These are phyloP conservation scores for Ophiosphaerella korrae DNA, from an alignment of 2,329 filamentous ascomycete genomes.

Conservation along the genomic window DNA sequence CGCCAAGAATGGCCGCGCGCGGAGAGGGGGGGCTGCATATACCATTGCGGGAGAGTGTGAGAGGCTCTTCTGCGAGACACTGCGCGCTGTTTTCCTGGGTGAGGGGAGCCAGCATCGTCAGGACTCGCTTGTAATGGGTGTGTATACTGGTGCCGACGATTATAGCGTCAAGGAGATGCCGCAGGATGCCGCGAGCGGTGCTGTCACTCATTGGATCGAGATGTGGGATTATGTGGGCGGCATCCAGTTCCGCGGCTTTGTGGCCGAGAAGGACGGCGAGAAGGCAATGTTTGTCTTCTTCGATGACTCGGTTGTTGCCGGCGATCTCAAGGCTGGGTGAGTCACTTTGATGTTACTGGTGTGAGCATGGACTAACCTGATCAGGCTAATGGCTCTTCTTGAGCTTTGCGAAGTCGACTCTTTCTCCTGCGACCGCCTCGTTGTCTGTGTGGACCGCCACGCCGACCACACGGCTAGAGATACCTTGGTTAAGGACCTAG, in stretches of 20 bases:
- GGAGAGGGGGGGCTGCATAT: conserved; percentile 88
- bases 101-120: conserved; percentile 78
- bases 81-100: conserved; percentile 93
- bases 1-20: conserved; percentile 37
- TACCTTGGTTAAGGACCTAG: conserved; percentile 77
- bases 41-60: conserved; percentile 99
- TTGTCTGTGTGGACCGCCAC: conserved; percentile 78
- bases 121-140: conserved; percentile 88
- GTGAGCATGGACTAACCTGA: conserved; percentile 16
- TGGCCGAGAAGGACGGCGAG: conserved; percentile 71
- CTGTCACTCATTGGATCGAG: conserved; percentile 71
- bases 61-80: conserved; percentile 99
- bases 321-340: conserved; percentile 87
- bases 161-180: conserved; percentile 35
- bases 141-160: conserved; percentile 51
- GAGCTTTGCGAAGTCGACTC: conserved; percentile 77
- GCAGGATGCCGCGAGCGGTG: conserved; percentile 17
- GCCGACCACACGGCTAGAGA: conserved; percentile 67
- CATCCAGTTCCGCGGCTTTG: conserved; percentile 83
- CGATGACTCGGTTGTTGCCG: conserved; percentile 71
- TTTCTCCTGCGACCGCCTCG: conserved; percentile 76
- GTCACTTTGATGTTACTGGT: conserved; percentile 41
- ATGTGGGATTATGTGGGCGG: conserved; percentile 86
- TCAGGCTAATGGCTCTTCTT: conserved; percentile 77
- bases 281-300: conserved; percentile 89